Conservation (phyloP, 2,329 filamentous ascomycete species). For the Venturiaceae sp. region DNA sequence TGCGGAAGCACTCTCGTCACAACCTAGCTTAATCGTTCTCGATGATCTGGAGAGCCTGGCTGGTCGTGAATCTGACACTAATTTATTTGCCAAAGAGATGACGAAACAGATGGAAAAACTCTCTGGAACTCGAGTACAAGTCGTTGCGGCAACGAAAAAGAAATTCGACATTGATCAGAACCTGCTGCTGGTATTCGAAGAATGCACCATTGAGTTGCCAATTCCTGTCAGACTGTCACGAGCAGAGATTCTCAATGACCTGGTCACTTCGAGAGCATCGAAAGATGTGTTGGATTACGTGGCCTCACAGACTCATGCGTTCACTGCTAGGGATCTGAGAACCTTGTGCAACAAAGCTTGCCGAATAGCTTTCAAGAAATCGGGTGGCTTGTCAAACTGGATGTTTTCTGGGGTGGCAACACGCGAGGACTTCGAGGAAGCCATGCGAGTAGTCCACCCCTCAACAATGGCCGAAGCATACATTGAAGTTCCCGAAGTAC, state of each 20-base stretch:
- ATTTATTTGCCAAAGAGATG: constrained; percentile 27
- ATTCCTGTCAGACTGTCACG: constrained; percentile 65
- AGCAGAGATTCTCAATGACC: constrained; percentile 61
- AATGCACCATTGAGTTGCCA: constrained; percentile 60
- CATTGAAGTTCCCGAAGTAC: constrained; percentile 75
- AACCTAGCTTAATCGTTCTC: constrained; percentile 71
- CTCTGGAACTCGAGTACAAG: constrained; percentile 49
- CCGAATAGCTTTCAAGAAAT: constrained; percentile 12
- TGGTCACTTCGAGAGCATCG: constrained; percentile 40
- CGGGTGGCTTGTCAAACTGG: not conserved
- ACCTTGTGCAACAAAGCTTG: constrained; percentile 49
- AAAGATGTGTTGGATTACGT: constrained; percentile 49
- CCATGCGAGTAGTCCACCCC: constrained; percentile 61
- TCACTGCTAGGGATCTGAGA: constrained; percentile 69
- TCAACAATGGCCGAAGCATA: constrained; percentile 86
- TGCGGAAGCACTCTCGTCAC: constrained; percentile 53
- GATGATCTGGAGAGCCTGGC: constrained; percentile 67
- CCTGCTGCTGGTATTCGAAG: constrained; percentile 56
- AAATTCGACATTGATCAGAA: constrained; percentile 61
- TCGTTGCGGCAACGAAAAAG: constrained; percentile 67
- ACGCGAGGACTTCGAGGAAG: constrained; percentile 49
- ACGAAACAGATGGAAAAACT: constrained; percentile 48
- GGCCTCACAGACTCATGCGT: constrained; percentile 74
- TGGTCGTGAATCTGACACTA: constrained; percentile 41
- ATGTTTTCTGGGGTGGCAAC: not conserved